A percentile compares a stretch with the other conserved stretches of the same genome.
phyloP scores from a whole-genome alignment of 805 yeast genomes.

The Candida namnaoensis region DNA sequence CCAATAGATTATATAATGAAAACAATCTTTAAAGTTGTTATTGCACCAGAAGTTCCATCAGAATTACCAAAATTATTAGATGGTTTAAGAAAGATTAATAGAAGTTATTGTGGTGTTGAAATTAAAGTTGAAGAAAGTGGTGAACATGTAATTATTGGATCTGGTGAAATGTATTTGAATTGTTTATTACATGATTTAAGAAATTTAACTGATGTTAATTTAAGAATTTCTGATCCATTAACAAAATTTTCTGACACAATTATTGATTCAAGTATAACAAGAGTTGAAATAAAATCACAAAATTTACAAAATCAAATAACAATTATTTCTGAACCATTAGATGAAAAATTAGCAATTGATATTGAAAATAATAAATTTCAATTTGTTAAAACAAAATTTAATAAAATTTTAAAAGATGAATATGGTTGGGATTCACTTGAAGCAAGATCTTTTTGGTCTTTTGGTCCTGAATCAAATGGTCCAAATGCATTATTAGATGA shows the following conservation, averaged over 20 bases:
- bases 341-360: conserved; percentile 42
- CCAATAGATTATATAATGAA: conserved; percentile 35
- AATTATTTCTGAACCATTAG: conserved; percentile 69
- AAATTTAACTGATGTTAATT: conserved; percentile 45
- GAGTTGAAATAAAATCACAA: conserved; percentile 51
- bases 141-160: conserved; percentile 69
- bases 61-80: conserved; percentile 67
- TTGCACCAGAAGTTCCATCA: conserved; percentile 74
- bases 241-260: conserved; percentile 76
- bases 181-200: conserved; percentile 75
- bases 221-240: conserved; percentile 81
- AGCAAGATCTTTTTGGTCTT: conserved; percentile 74
- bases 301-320: conserved; percentile 51
- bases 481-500: conserved; percentile 62
- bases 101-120: conserved; percentile 55
- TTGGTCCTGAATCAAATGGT: conserved; percentile 48
- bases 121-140: conserved; percentile 85
- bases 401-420: conserved; percentile 44
- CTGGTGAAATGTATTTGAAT: conserved; percentile 86
- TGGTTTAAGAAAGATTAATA: conserved; percentile 56
- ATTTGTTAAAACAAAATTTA: conserved; percentile 32
- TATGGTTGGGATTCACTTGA: conserved; percentile 81
- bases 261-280: conserved; percentile 52
- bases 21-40: conserved; percentile 71
- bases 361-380: conserved; percentile 40